Conservation (phyloP, 257 asterid species). For the Solanum arcanum region DNA sequence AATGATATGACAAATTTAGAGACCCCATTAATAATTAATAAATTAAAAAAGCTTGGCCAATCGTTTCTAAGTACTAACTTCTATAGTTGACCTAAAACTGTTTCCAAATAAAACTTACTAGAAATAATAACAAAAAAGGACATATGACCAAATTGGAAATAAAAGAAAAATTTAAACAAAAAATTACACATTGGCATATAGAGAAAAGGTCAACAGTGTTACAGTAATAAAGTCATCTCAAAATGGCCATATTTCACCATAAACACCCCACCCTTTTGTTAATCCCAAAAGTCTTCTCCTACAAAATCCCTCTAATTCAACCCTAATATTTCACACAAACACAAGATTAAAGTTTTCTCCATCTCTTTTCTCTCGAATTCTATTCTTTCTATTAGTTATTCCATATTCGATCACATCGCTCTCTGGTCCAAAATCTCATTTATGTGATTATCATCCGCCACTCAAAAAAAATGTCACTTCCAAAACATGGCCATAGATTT, state of each 20-base stretch:
- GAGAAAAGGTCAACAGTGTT: background rate
- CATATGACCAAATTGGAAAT: background rate
- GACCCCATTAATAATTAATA: background rate
- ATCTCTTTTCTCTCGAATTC: background rate
- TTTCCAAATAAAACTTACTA: background rate
- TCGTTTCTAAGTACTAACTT: background rate
- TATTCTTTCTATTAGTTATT: background rate
- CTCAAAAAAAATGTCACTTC: constrained; percentile 22
- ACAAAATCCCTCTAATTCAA: background rate
- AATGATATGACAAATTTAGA: too few species aligned
- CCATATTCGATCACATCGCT: background rate
- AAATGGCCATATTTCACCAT: background rate
- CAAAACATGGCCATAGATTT: constrained; percentile 49
- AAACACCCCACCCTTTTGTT: background rate
- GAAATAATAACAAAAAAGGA: background rate
- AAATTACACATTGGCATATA: background rate
- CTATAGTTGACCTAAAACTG: background rate
- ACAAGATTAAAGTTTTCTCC: background rate
- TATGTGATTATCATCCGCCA: background rate
- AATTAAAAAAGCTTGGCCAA: background rate
- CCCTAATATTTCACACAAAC: background rate
- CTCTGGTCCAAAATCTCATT: background rate
- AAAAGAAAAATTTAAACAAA: background rate
- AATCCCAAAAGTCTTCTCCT: constrained; percentile 3
- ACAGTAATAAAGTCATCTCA: background rate